Evolutionary conservation across 306 rosid genomes (phyloP).

Genomic region (Vicia villosa): DNA sequence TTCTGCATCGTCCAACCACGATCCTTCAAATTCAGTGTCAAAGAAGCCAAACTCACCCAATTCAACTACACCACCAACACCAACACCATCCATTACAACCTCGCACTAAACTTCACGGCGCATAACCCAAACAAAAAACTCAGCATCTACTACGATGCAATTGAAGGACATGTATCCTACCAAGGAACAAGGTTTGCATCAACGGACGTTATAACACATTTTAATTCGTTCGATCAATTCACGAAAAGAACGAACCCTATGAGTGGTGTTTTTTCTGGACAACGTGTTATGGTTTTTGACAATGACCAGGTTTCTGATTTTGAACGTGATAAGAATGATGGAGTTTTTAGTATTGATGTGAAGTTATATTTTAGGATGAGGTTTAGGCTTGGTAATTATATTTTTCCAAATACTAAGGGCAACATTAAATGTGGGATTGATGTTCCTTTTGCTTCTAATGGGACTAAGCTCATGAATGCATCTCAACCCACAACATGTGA

Average conservation of each 20-base stretch:
- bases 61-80: slow-evolving; percentile 44
- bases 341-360: slow-evolving; percentile 46
- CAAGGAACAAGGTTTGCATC: slow-evolving; percentile 27
- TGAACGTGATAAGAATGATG: slow-evolving; percentile 29
- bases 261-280: slow-evolving; percentile 46
- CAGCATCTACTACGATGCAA: slow-evolving; percentile 41
- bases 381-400: slow-evolving; percentile 48
- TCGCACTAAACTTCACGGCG: too few relatives aligned
- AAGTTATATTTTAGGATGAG: slow-evolving; percentile 53
- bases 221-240: slow-evolving; percentile 25
- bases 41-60: slow-evolving; percentile 58
- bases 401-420: slow-evolving; percentile 33
- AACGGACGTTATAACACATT: slow-evolving; percentile 27
- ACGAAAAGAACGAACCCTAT: slow-evolving; percentile 42
- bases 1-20: slow-evolving; percentile 58
- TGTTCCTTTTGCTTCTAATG: slow-evolving; percentile 51
- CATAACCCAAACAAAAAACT: slow-evolving; percentile 4
- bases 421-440: slow-evolving; percentile 52
- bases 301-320: slow-evolving; percentile 17
- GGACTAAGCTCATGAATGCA: background rate
- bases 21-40: slow-evolving; percentile 48
- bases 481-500: slow-evolving; percentile 50
- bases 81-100: too few relatives aligned
- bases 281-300: slow-evolving; percentile 24
- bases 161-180: slow-evolving; percentile 41